A percentile compares a stretch with the other conserved stretches of the same genome.
These are phyloP conservation scores for Chiua sp. DNA, from an alignment of 1,284 basidiomycete genomes.

Conservation along the genomic window DNA sequence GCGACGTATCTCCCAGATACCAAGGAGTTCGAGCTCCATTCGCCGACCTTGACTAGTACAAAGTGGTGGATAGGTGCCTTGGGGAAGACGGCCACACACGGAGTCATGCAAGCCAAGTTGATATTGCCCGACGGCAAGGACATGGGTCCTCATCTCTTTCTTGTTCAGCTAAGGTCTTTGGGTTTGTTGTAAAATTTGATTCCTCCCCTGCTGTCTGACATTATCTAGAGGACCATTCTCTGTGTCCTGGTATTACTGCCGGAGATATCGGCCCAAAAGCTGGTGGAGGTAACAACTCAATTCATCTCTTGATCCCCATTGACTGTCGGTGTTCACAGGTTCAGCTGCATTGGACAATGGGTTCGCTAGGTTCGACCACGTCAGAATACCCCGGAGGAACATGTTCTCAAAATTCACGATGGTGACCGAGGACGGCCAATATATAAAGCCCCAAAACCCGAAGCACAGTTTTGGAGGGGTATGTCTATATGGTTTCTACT, in stretches of 20 bases:
- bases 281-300: constrained; percentile 44
- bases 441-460: constrained; percentile 71
- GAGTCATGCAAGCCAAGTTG: constrained; percentile 79
- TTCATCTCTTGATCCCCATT: background rate
- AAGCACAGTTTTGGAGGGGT: constrained; percentile 83
- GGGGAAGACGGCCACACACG: constrained; percentile 79
- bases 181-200: constrained; percentile 38
- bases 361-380: constrained; percentile 70
- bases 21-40: constrained; percentile 77
- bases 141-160: constrained; percentile 80
- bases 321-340: constrained; percentile 41
- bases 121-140: constrained; percentile 68
- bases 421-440: constrained; percentile 71
- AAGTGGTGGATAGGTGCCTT: constrained; percentile 88
- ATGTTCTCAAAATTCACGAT: constrained; percentile 82
- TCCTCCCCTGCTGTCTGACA: constrained; percentile 6
- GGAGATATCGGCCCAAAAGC: constrained; percentile 65
- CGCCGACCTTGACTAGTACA: constrained; percentile 75
- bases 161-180: constrained; percentile 69
- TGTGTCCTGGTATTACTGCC: constrained; percentile 68
- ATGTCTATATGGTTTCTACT: constrained; percentile 32
- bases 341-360: constrained; percentile 71
- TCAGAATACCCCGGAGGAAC: constrained; percentile 74
- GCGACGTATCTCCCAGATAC: constrained; percentile 75
- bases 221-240: constrained; percentile 57